Evolutionary conservation across 257 asterid genomes (phyloP), one percentile per base, ranked within the genome.

Genomic region (Thymus quinquecostatus): DNA sequence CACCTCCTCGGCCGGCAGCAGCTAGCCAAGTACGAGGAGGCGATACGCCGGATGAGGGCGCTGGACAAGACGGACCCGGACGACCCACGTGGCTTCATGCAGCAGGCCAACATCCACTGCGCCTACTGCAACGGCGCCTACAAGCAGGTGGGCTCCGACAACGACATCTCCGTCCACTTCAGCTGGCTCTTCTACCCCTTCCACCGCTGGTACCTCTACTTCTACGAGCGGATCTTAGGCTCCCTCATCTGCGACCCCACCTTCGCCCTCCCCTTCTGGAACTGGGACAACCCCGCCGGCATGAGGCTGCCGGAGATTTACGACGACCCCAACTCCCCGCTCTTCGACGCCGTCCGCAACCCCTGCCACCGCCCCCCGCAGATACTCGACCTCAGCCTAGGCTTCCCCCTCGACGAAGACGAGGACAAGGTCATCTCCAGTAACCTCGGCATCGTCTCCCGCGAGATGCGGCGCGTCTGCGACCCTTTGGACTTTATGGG

Each of bases 21-120:
- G 67, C 0, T 80, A 2, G 66, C 71, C 50, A 84, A 86, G 72
- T 84, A 58, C 59, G 80, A 82, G 60, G 66, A 55, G 6, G 91
- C 84, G 9, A 60, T 83, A 2, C 40, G 66, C 41, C 70, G 66
- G 2, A 84, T 84, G 90, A 79, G 60, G 57, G 72, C 56, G 53
- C 77, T 83, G 2, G 80, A 77, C 57, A 48, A 41, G 12, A 59
- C 66, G 4, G 88, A 87, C 66, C 92, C 89, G 1, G 8, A 41
- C 8, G 89, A 86, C 32, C 93, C 88, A 0, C 83, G 89, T 0
- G 82, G 82, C 27, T 84, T 82, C 79, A 78, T 34, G 73, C 85
- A 86, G 73, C 88, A 83, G 47, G 85, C 87, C 12, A 83, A 81
- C 1, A 60, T 86, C 59, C 89, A 71, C 8, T 71, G 76, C 28